Evolutionary conservation across 345 rosid species (phyloP).

Genomic region (Eutrema yunnanense): DNA sequence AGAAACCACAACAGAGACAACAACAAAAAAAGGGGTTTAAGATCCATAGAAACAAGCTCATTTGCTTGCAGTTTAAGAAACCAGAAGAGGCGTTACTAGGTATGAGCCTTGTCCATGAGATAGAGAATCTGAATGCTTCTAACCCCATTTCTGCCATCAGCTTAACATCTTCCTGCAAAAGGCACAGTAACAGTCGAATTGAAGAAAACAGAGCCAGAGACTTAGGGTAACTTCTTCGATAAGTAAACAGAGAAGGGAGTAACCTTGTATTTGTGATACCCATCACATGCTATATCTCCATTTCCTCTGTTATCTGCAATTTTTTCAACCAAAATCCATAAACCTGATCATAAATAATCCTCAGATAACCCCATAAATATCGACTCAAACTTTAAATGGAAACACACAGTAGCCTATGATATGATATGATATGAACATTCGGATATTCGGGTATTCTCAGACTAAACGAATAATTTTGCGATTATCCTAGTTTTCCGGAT

Average conservation of each 20-base stretch:
- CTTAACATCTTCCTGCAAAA: conserved; percentile 65
- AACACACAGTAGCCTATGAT: background rate
- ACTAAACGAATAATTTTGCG: no score
- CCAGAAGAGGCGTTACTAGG: conserved; percentile 39
- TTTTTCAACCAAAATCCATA: background rate
- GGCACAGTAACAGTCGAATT: background rate
- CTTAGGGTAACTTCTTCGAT: background rate
- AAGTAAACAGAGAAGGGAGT: background rate
- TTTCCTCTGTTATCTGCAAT: conserved; percentile 22
- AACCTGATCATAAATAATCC: background rate
- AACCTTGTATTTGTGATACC: conserved; percentile 67
- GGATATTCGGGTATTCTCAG: no score
- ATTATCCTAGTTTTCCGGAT: no score
- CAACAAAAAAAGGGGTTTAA: background rate
- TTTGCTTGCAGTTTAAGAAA: background rate
- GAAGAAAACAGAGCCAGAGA: background rate
- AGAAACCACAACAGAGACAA: background rate
- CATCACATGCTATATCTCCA: conserved; percentile 56
- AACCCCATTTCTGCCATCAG: conserved; percentile 61
- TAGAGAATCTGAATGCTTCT: conserved; percentile 69
- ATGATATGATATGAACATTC: background rate
- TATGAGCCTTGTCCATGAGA: conserved; percentile 82
- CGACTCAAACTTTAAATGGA: background rate
- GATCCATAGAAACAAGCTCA: background rate
- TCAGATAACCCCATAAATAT: background rate